Conservation (phyloP, 129 eudicot species). For the Artemisia tridentata region DNA sequence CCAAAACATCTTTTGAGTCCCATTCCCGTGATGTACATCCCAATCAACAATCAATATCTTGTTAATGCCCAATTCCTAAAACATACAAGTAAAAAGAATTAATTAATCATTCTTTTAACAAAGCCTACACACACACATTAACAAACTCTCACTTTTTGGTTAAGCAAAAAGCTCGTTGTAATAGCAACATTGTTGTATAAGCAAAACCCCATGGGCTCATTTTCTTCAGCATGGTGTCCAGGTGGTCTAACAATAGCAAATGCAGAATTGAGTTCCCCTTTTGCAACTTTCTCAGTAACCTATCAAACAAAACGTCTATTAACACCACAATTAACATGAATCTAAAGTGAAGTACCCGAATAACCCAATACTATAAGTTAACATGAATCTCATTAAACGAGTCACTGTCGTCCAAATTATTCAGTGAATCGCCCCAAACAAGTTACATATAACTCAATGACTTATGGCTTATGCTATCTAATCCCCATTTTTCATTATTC, state of each 20-base stretch:
- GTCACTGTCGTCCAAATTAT: no score
- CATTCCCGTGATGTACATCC: slow-evolving; percentile 99
- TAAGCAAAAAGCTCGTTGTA: slow-evolving; percentile 73
- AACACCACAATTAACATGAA: not conserved
- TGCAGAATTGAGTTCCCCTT: slow-evolving; percentile 83
- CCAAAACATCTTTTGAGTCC: slow-evolving; percentile 88
- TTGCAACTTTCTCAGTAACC: slow-evolving; percentile 86
- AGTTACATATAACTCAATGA: no score
- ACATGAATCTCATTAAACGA: no score
- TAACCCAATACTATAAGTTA: no score
- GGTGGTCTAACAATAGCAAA: slow-evolving; percentile 99
- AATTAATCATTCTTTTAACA: not conserved
- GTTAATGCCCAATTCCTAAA: slow-evolving; percentile 73
- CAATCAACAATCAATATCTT: slow-evolving; percentile 91
- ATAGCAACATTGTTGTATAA: slow-evolving; percentile 83
- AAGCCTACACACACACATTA: not conserved
- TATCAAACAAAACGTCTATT: slow-evolving; percentile 18
- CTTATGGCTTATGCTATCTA: no score
- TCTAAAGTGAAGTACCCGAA: no score
- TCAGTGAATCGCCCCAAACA: no score
- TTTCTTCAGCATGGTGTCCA: slow-evolving; percentile 92
- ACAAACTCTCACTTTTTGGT: slow-evolving; percentile 62
- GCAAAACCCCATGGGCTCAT: slow-evolving; percentile 92
- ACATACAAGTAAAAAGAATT: slow-evolving; percentile 3
- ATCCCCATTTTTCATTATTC: no score